Evolutionary conservation across 2,329 filamentous ascomycete species (phyloP).

Genomic region (Sphaerostilbella broomeana): DNA sequence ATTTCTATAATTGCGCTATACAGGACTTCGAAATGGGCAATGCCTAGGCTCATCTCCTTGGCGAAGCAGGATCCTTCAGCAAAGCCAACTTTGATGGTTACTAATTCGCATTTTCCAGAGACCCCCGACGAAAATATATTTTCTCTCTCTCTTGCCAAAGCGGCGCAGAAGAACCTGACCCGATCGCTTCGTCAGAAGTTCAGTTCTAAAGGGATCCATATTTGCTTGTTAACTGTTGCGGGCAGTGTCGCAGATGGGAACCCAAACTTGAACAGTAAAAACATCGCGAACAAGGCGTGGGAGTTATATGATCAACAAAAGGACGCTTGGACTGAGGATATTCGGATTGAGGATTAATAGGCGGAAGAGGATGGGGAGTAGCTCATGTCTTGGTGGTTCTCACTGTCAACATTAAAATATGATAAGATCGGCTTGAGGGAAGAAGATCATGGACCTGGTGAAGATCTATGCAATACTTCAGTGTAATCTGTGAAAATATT

Average conservation of each 20-base stretch:
- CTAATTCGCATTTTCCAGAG: constrained; percentile 40
- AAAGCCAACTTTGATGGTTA: constrained; percentile 43
- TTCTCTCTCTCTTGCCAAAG: constrained; percentile 43
- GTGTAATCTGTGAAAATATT: too few relatives aligned
- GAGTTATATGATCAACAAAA: constrained; percentile 15
- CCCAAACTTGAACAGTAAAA: constrained; percentile 13
- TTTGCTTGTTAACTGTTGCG: constrained; percentile 40
- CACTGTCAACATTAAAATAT: too few relatives aligned
- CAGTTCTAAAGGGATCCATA: constrained; percentile 33
- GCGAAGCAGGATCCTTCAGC: constrained; percentile 21
- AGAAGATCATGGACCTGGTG: too few relatives aligned
- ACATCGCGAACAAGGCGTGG: constrained; percentile 16
- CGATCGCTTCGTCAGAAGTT: constrained; percentile 37
- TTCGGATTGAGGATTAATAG: too few relatives aligned
- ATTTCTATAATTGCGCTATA: constrained; percentile 43
- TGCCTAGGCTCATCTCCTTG: constrained; percentile 35
- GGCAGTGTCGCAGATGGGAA: constrained; percentile 24
- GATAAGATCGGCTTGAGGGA: too few relatives aligned
- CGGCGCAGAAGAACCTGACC: constrained; percentile 44
- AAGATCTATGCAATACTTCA: too few relatives aligned
- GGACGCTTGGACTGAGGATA: constrained; percentile 7
- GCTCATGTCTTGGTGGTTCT: too few relatives aligned
- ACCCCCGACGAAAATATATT: constrained; percentile 41
- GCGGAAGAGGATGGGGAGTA: too few relatives aligned
- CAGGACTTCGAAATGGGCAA: constrained; percentile 37